phyloP scores from a whole-genome alignment of 2,329 filamentous ascomycete genomes.

The Mariannaea elegans region DNA sequence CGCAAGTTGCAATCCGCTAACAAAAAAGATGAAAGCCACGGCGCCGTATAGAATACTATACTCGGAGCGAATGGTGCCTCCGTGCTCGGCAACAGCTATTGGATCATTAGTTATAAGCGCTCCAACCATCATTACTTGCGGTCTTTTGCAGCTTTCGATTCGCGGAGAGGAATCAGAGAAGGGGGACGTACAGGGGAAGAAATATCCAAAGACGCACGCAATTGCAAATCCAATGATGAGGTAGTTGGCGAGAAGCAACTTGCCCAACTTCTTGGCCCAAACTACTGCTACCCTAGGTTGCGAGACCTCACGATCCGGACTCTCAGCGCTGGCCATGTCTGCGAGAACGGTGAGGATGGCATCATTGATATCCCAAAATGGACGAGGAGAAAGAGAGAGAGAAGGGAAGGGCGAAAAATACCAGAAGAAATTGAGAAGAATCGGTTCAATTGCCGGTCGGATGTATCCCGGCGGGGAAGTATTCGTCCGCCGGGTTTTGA shows the following conservation, averaged over 20 bases:
- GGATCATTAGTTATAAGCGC: slow-evolving; percentile 20
- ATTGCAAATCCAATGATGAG: slow-evolving; percentile 69
- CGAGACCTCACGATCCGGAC: slow-evolving; percentile 9
- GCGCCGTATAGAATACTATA: slow-evolving; percentile 73
- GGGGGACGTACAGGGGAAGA: slow-evolving; percentile 52
- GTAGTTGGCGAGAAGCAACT: slow-evolving; percentile 66
- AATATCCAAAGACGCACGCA: slow-evolving; percentile 57
- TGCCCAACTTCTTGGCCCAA: slow-evolving; percentile 30
- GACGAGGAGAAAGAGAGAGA: neutral
- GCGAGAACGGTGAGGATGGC: neutral
- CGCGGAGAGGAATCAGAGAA: neutral
- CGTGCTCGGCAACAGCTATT: slow-evolving; percentile 58
- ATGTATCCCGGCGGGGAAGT: neutral
- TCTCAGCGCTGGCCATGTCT: slow-evolving; percentile 31
- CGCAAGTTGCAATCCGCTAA: slow-evolving; percentile 75
- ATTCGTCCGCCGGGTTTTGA: slow-evolving; percentile 19
- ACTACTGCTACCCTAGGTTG: slow-evolving; percentile 3
- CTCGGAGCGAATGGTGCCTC: slow-evolving; percentile 61
- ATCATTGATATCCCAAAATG: neutral
- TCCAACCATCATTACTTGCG: too few species aligned
- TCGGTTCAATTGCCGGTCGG: slow-evolving; percentile 10
- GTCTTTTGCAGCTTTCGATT: too few species aligned
- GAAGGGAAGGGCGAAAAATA: neutral
- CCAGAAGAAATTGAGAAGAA: neutral
- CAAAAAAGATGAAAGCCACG: slow-evolving; percentile 74